A percentile compares a stretch with the other conserved stretches of the same genome.
phyloP scores from a whole-genome alignment of 495 filamentous ascomycete species.

The Neurospora sp. region DNA sequence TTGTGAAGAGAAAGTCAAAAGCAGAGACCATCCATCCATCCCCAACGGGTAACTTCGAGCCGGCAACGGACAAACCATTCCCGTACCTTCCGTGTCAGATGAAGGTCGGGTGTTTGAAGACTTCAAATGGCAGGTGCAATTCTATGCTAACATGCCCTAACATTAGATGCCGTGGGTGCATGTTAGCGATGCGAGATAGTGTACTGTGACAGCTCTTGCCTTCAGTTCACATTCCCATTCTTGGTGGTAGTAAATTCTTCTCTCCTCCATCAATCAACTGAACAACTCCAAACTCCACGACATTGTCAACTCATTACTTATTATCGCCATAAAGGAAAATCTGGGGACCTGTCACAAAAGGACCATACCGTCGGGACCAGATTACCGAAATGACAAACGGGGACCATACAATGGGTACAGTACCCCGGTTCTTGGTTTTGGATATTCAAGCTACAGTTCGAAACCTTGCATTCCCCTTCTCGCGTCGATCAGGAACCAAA shows the following conservation, averaged over 20 bases:
- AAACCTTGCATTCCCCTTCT: background rate
- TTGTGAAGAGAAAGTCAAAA: background rate
- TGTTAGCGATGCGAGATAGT: background rate
- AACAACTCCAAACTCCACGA: background rate
- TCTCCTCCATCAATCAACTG: background rate
- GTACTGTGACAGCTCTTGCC: background rate
- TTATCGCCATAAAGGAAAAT: background rate
- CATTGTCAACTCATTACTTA: background rate
- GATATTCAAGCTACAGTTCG: background rate
- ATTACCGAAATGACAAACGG: background rate
- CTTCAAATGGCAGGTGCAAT: background rate
- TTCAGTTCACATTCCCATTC: background rate
- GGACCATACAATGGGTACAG: background rate
- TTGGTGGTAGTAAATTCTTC: background rate
- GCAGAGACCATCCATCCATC: background rate
- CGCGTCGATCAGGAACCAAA: background rate
- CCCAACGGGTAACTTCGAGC: background rate
- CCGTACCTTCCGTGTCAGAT: background rate
- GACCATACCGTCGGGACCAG: background rate
- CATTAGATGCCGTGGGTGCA: background rate
- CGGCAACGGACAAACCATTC: background rate
- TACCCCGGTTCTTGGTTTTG: background rate
- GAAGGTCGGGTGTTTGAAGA: background rate
- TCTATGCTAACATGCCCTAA: background rate
- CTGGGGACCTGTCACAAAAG: background rate